Evolutionary conservation across 1,284 basidiomycete species (phyloP).

Genomic region (Ganoderma boninense): DNA sequence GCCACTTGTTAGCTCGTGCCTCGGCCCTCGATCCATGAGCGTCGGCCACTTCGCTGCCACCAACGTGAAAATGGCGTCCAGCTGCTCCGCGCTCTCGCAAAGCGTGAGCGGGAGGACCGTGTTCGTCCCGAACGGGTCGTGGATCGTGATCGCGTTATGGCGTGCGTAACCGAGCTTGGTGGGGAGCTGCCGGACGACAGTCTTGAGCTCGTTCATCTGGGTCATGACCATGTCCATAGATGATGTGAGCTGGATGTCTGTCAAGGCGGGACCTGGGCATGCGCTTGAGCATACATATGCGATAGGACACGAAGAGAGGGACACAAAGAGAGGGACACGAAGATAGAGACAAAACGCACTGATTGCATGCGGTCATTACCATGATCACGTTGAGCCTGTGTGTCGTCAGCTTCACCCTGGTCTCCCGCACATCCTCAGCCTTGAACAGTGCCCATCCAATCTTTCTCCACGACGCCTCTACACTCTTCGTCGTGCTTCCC

Average conservation of each 20-base stretch:
- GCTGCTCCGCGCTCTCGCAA: neutral
- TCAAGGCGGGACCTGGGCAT: neutral
- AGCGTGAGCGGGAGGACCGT: slow-evolving; percentile 7
- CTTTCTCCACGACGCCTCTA: neutral
- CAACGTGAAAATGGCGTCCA: neutral
- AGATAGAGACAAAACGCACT: neutral
- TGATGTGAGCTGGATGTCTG: neutral
- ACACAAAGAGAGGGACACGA: neutral
- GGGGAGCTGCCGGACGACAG: slow-evolving; percentile 10
- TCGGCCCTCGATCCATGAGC: too few relatives aligned
- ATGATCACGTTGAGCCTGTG: neutral
- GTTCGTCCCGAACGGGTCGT: slow-evolving; percentile 11
- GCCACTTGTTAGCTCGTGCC: too few relatives aligned
- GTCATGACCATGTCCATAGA: neutral
- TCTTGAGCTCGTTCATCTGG: neutral
- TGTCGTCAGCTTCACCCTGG: neutral
- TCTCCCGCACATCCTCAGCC: neutral
- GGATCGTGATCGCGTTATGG: slow-evolving; percentile 1
- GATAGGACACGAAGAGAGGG: neutral
- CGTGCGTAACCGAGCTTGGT: slow-evolving; percentile 8
- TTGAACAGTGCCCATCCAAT: neutral
- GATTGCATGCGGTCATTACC: neutral
- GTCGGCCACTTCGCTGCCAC: neutral
- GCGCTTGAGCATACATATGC: neutral
- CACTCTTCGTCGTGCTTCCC: neutral